These are phyloP conservation scores for Candida suzukii DNA, from an alignment of 805 yeast genomes.

Conservation along the genomic window DNA sequence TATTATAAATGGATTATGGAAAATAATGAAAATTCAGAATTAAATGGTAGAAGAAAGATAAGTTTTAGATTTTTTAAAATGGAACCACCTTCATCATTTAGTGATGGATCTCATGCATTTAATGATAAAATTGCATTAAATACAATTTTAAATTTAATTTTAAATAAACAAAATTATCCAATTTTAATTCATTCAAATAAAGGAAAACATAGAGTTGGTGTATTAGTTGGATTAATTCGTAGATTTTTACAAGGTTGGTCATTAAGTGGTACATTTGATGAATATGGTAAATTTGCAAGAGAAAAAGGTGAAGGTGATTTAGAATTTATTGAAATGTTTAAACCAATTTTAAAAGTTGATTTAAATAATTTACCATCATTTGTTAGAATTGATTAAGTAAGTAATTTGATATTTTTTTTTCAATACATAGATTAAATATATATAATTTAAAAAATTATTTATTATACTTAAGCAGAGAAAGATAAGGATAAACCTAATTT, in stretches of 20 bases:
- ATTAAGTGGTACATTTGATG: constrained; percentile 86
- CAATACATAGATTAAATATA: not conserved
- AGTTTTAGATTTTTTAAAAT: constrained; percentile 53
- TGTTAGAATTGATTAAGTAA: constrained; percentile 29
- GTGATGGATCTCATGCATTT: constrained; percentile 47
- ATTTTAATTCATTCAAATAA: constrained; percentile 87
- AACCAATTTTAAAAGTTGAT: constrained; percentile 49
- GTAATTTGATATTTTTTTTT: not conserved
- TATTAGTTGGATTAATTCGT: constrained; percentile 84
- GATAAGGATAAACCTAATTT: constrained; percentile 94
- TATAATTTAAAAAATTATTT: no score
- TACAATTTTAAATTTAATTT: constrained; percentile 46
- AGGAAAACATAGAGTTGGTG: constrained; percentile 96
- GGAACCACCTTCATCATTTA: constrained; percentile 34
- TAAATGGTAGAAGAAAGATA: constrained; percentile 18
- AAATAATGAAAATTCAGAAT: constrained; percentile 4
- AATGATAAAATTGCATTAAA: constrained; percentile 54
- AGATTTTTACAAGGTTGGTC: constrained; percentile 90
- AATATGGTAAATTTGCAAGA: constrained; percentile 84
- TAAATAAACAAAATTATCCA: constrained; percentile 72
- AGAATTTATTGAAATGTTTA: constrained; percentile 82
- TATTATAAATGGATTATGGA: constrained; percentile 64
- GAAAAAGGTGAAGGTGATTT: constrained; percentile 92
- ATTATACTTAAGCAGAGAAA: constrained; percentile 78
- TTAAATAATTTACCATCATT: constrained; percentile 53